Base-by-base conservation (phyloP, 148 eudicot species). In the Agrostemma githago region DNA sequence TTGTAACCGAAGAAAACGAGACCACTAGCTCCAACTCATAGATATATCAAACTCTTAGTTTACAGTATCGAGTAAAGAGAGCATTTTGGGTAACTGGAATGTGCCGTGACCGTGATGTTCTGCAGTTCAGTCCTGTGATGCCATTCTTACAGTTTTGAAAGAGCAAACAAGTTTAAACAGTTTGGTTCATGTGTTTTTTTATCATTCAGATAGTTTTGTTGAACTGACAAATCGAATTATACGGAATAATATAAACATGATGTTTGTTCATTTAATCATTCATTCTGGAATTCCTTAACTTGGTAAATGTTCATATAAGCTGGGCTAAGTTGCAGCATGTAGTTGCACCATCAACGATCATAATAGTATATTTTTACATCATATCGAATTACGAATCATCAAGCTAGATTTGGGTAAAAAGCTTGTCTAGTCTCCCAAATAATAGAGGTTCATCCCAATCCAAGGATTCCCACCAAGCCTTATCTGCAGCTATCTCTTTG, bases 1-100 rank as follows among this genome's bases (percentile, higher is more conserved):
- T 93, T 68, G 88, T 78, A 61, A 72, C 69, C 41, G 67, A 86
- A 74, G 82, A 76, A 71, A 64, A 71, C 40, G 78, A 77, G 60
- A 41, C 69, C 44, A 3, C 17, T 76, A 67, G 5, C 61, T 40
- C 66, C 62, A 69, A 41, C 59, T 17, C 60, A 8, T 42, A 67
- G 53, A 44, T n/a, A n/a, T n/a, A 16, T 20, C 19, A n/a, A 66
- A 66, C 16, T 8, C 5, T 17, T 66, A 4, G 40, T 64, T 64
- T 64, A 43, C 71, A 43, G 37, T 8, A 14, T 65, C n/a, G n/a
- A 43, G 56, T 43, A 42, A n/a, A 51, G 56, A 67, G 46, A 41
- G 9, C 53, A 67, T 43, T 67, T 67, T 17, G 54, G 2, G 7
- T 15, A 3, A 17, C 11, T 60, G 63, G 10, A 60, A 26, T n/a